Evolutionary conservation across 163 green algal species (phyloP), one percentile per base, ranked within the genome.

Genomic region (Trebouxia gelatinosa): DNA sequence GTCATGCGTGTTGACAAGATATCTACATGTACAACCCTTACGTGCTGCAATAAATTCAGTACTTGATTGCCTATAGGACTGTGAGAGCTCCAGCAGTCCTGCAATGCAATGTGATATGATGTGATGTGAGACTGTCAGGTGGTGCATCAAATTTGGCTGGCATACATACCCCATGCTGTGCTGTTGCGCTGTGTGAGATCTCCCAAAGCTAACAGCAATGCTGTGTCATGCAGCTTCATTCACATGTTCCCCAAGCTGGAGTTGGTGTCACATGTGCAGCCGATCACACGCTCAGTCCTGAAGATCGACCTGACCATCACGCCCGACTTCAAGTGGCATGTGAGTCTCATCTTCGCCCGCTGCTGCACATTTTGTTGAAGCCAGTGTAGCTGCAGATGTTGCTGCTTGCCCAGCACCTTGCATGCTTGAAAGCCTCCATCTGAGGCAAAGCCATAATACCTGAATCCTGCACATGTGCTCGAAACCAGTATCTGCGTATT

Each of bases 241-340:
- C 92, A 97, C 83, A 84, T 94, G 85, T 94, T 96, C 83, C 93
- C 93, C 11, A 83, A 89, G 62, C 81, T 97, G 71, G 92, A 98
- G 86, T 89, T 98, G 59, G 83, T 87, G 11, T 87, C 95, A 77
- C 86, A 97, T 80, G 88, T 98, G 85, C 88, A 97, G 88, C 87
- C 96, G 59, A 93, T 99, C 81, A 99, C 95, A 6, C 93, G 96
- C 74, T 90, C 85, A 23, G 77, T 98, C 38, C 82, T 99, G 70
- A 94, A 92, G 76, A 84, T 99, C 2, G 96, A 99, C 90, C 89
- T 99, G 68, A 97, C 91, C 50, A 91, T 99, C 85, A 98, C 95
- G 19, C 92, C 96, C 6, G 96, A 99, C 87, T 99, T 99, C 85
- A 86, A 92, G 72, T 99, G 95, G 95, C 91, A 98, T 51, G 90